Percentiles rank a stretch among this genome's conserved stretches.
phyloP scores from a whole-genome alignment of 2,329 filamentous ascomycete genomes.

The Pestalotiopsis sp. region DNA sequence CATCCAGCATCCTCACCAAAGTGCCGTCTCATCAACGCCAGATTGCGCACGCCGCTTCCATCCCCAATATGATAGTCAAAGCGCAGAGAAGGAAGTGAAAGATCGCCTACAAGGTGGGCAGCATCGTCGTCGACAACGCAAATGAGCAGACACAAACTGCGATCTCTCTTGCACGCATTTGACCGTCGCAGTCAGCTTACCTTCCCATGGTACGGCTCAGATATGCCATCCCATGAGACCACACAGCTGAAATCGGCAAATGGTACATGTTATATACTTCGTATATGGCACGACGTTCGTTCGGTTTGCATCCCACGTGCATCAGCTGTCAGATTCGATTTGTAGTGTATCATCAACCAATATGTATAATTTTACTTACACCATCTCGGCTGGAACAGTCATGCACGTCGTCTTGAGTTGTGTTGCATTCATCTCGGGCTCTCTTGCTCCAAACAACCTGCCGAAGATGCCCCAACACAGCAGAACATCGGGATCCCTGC shows the following conservation, averaged over 20 bases:
- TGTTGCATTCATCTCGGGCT: not conserved
- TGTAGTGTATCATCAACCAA: not conserved
- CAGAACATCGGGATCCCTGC: not conserved
- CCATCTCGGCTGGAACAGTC: not conserved
- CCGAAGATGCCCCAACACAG: not conserved
- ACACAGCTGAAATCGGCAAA: not conserved
- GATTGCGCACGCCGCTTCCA: not conserved
- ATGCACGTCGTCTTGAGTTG: not conserved
- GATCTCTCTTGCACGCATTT: too few relatives aligned
- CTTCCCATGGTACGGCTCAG: not conserved
- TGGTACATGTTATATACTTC: too few relatives aligned
- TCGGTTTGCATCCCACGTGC: not conserved
- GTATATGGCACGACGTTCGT: not conserved
- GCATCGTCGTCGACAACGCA: too few relatives aligned
- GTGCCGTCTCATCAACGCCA: not conserved
- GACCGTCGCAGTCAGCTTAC: not conserved
- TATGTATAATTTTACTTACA: not conserved
- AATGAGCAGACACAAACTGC: too few relatives aligned
- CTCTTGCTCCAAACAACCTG: not conserved
- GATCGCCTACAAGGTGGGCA: too few relatives aligned
- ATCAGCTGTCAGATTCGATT: not conserved
- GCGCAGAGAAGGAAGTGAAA: too few relatives aligned
- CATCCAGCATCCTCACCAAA: not conserved
- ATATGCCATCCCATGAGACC: not conserved
- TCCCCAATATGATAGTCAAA: not conserved